Evolutionary conservation across 164 flowering plant species (phyloP), one percentile per base, ranked within the genome.

Genomic region (Santalum album): DNA sequence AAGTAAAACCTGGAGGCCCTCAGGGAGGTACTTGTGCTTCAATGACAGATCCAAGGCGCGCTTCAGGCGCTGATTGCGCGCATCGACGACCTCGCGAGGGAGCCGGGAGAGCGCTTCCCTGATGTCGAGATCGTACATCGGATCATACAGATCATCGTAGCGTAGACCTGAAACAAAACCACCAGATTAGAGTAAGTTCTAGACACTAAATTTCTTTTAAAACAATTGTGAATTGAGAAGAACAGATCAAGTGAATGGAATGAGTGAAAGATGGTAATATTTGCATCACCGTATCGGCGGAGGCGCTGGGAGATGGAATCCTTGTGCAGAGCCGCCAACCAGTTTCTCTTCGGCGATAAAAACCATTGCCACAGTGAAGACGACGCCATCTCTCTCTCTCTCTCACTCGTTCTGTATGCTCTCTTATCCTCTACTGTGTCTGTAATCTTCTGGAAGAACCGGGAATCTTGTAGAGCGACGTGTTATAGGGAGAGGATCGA

Each of bases 11-110:
- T 46, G 49, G 2, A 46, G 12, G 14, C 18, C 24, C 25, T 46
- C 49, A 9, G 49, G 25, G 49, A 46, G 49, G 25, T 46, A 46
- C 16, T 46, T 23, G 25, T 46, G 49, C 49, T 46, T 46, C 49
- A 46, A 9, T 1, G 49, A 46, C 2, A 46, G 49, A 18, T 46
- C 49, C 49, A 46, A 9, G 49, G 49, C 49, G 49, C 49, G 49
- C 25, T 46, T 46, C 11, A 46, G 49, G 10, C 49, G 49, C 49
- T 46, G 49, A 14, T 46, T 46, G 6, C 49, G 22, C 11, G 49
- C 49, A 21, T 46, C 49, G 49, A 46, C 49, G 25, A 46, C 16
- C 25, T 46, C 49, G 25, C 49, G 49, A 46, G 49, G 49, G 25
- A 46, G 49, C 11, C 49, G 49, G 18, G 49, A 46, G 7, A 46